phyloP scores from a whole-genome alignment of 257 asterid genomes.

The Asclepias syriaca region DNA sequence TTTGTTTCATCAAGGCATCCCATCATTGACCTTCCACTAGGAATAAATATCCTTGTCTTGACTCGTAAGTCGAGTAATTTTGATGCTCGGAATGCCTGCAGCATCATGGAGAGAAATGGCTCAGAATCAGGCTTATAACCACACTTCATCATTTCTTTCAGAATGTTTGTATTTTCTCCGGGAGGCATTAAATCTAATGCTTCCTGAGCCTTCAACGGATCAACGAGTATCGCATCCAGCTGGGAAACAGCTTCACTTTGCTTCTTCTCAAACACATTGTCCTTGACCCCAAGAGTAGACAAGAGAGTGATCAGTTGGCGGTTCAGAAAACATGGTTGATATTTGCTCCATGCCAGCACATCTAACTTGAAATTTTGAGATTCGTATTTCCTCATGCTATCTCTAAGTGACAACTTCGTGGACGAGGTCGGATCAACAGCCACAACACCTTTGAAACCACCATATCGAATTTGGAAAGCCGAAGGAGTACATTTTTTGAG shows the following conservation, averaged over 20 bases:
- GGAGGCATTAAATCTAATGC: slow-evolving; percentile 81
- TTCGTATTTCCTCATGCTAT: slow-evolving; percentile 71
- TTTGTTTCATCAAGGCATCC: slow-evolving; percentile 90
- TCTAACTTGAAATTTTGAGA: slow-evolving; percentile 61
- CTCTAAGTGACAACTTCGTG: slow-evolving; percentile 56
- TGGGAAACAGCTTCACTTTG: slow-evolving; percentile 27
- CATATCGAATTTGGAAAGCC: slow-evolving; percentile 83
- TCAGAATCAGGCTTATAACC: slow-evolving; percentile 78
- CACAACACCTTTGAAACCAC: slow-evolving; percentile 92
- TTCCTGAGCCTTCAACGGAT: slow-evolving; percentile 21
- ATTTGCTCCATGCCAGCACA: slow-evolving; percentile 75
- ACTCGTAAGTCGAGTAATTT: slow-evolving; percentile 65
- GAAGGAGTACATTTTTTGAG: slow-evolving; percentile 52
- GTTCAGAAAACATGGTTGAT: slow-evolving; percentile 28
- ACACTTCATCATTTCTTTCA: slow-evolving; percentile 78
- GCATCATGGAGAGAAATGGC: slow-evolving; percentile 90
- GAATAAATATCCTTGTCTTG: slow-evolving; percentile 61
- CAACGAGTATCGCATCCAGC: too few species aligned
- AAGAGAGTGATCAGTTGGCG: slow-evolving; percentile 19
- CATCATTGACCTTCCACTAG: slow-evolving; percentile 73
- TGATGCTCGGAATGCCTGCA: slow-evolving; percentile 63
- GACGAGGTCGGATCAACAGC: slow-evolving; percentile 58
- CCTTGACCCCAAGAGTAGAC: slow-evolving; percentile 74
- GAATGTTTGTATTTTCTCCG: slow-evolving; percentile 69
- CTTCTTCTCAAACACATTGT: slow-evolving; percentile 47